Conservation (phyloP, 345 rosid genomes). For the Aethionema arabicum region DNA sequence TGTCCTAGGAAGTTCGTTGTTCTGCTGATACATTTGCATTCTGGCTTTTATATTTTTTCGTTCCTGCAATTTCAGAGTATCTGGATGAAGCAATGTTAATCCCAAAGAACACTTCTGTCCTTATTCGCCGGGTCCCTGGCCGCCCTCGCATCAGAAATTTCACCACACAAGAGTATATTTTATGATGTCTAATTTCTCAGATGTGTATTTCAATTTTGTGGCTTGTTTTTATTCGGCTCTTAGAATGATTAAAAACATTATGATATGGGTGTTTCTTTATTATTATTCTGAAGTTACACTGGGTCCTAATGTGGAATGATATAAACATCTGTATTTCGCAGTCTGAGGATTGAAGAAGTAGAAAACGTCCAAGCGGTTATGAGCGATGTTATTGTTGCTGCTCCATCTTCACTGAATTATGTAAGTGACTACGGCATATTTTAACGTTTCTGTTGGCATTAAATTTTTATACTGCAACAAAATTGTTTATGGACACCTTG, state of each 20-base stretch:
- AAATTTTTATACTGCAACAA: not conserved
- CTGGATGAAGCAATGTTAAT: constrained; percentile 89
- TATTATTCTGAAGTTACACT: not conserved
- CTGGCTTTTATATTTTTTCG: constrained; percentile 16
- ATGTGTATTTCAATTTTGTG: constrained; percentile 8
- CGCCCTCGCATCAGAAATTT: constrained; percentile 89
- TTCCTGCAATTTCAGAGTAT: constrained; percentile 86
- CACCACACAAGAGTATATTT: constrained; percentile 73
- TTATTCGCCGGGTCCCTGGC: constrained; percentile 97
- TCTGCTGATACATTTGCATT: not conserved
- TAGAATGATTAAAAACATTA: not conserved
- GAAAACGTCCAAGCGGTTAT: constrained; percentile 51
- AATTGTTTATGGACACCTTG: not conserved
- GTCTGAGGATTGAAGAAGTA: constrained; percentile 61
- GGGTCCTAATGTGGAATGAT: constrained; percentile 9
- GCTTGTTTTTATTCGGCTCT: not conserved
- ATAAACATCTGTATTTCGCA: constrained; percentile 35
- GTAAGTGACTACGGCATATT: constrained; percentile 36
- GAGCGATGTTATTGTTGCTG: constrained; percentile 44
- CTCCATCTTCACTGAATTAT: constrained; percentile 55
- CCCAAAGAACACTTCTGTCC: constrained; percentile 93
- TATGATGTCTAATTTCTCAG: constrained; percentile 40
- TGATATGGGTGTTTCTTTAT: not conserved
- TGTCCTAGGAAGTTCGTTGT: not conserved
- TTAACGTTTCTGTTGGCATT: not conserved